Conservation (phyloP, 2,329 filamentous ascomycete species). For the Fusarium pseudograminearum region DNA sequence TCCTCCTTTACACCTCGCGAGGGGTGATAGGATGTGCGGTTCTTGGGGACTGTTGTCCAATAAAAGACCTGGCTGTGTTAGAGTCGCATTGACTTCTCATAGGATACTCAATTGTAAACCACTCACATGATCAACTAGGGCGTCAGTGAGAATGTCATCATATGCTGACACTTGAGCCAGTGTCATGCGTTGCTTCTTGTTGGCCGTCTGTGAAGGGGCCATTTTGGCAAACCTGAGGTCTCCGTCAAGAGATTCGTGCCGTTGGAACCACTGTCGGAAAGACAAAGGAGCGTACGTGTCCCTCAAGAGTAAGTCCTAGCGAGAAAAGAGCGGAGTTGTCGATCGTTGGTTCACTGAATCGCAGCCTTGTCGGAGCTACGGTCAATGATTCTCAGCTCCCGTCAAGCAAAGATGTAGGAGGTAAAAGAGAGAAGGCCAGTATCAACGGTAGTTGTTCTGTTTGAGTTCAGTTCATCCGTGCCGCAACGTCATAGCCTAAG, state of each 20-base stretch:
- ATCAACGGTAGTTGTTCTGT: slow-evolving; percentile 30
- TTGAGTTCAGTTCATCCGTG: slow-evolving; percentile 45
- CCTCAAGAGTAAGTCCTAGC: slow-evolving; percentile 24
- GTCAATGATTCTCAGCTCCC: background rate
- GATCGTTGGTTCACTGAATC: slow-evolving; percentile 12
- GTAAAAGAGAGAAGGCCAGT: slow-evolving; percentile 22
- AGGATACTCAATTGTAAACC: slow-evolving; percentile 9
- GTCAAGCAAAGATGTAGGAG: slow-evolving; percentile 4
- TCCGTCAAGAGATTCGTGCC: background rate
- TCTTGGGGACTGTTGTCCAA: slow-evolving; percentile 97
- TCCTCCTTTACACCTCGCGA: slow-evolving; percentile 80
- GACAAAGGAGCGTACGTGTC: slow-evolving; percentile 43
- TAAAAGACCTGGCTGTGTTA: slow-evolving; percentile 76
- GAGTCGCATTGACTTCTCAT: slow-evolving; percentile 24
- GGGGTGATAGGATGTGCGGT: slow-evolving; percentile 85
- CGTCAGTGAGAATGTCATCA: slow-evolving; percentile 96
- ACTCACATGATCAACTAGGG: slow-evolving; percentile 92
- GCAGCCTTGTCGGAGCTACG: background rate
- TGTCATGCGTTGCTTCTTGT: slow-evolving; percentile 80
- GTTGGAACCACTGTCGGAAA: slow-evolving; percentile 9
- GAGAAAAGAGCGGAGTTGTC: slow-evolving; percentile 32
- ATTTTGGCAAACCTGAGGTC: slow-evolving; percentile 42
- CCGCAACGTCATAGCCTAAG: slow-evolving; percentile 47
- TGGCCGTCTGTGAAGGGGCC: slow-evolving; percentile 54
- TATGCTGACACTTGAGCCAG: slow-evolving; percentile 90